These are phyloP conservation scores for Croton setiger DNA, from an alignment of 441 rosid species.

Conservation along the genomic window DNA sequence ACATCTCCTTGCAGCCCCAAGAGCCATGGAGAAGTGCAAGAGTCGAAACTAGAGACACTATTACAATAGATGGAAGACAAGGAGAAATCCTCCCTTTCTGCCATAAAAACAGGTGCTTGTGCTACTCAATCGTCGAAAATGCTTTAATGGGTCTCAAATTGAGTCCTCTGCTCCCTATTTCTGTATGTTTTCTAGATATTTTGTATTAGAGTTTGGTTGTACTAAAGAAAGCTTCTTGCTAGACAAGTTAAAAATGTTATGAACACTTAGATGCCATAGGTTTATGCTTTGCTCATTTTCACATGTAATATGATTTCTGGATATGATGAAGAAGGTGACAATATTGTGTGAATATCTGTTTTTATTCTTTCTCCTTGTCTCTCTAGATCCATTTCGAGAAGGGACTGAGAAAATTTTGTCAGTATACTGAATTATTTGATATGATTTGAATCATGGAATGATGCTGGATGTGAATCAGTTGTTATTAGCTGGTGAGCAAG, in stretches of 20 bases:
- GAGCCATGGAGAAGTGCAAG: slow-evolving; percentile 70
- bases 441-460: background rate
- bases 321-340: slow-evolving; percentile 7
- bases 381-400: background rate
- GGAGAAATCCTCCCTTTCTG: background rate
- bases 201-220: slow-evolving; percentile 22
- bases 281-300: slow-evolving; percentile 3
- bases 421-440: background rate
- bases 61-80: background rate
- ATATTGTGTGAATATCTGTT: slow-evolving; percentile 17
- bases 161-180: slow-evolving; percentile 11
- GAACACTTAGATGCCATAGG: slow-evolving; percentile 18
- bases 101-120: slow-evolving; percentile 2
- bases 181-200: slow-evolving; percentile 7
- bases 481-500: background rate
- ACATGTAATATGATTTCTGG: slow-evolving; percentile 27
- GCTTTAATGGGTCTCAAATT: background rate
- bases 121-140: slow-evolving; percentile 9
- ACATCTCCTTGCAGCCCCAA: slow-evolving; percentile 55
- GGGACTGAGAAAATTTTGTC: background rate
- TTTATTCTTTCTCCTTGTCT: slow-evolving; percentile 5
- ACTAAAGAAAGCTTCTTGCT: background rate
- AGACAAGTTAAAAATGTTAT: slow-evolving; percentile 12
- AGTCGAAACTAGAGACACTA: slow-evolving; percentile 32
- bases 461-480: too few species aligned